Base-by-base conservation (phyloP, 1,139 yeast species). In the Diutina ranongensis region DNA sequence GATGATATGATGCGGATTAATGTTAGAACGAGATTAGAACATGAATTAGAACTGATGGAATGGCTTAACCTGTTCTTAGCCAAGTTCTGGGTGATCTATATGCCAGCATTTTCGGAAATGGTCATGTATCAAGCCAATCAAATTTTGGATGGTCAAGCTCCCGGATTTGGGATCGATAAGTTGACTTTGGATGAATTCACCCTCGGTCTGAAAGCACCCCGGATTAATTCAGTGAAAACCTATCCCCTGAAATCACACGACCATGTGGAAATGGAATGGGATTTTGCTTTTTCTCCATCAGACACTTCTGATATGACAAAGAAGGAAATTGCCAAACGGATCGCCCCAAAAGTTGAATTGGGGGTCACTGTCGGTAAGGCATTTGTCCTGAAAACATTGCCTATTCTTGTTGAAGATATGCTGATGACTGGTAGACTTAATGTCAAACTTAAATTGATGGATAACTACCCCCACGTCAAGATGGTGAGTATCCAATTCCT, bases 241-340 rank as follows among this genome's bases (percentile, higher is more conserved):
- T 82, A 78, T 58, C 78, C 88, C 25, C 78, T 77, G 54, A 71
- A 75, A 51, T 86, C 84, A 35, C 72, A 71, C 46, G 80, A 80
- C 55, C 67, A 73, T 45, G 78, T 80, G 52, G 89, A 82, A 62
- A 81, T 83, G 89, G 89, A 82, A 58, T 83, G 92, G 88, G 79
- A 79, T 10, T 80, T 84, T 55, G 78, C 83, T 9, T 84, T 84
- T 57, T 73, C 89, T 45, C 94, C 94, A 33, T 81, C 78, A 57
- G 89, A 84, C 61, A 79, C 84, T 33, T 84, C 82, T 51, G 86
- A 80, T 58, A 83, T 83, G 92, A 83, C 94, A 45, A 78, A 78
- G 52, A 77, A 74, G 52, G 85, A 83, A 63, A 73, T 81, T 52
- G 75, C 72, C 52, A 77, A 76, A 62, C 83, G 80, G 56, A 68